Evolutionary conservation across 192 early-diverging fungal genomes (phyloP).

Genomic region (Chytriomyces hyalinus): DNA sequence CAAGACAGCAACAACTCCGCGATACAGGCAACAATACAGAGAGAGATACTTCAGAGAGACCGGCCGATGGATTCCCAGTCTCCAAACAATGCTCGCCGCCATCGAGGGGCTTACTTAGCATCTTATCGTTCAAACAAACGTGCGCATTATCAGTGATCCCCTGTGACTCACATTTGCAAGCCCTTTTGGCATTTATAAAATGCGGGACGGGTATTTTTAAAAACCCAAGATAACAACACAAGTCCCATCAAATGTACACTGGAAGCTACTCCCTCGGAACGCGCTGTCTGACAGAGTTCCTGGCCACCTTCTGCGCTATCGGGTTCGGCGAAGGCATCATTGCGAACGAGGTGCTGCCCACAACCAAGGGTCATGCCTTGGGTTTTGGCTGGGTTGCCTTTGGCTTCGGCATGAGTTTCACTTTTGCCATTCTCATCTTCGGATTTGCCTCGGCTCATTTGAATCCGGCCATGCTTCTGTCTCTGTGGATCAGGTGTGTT

Average conservation of each 20-base stretch:
- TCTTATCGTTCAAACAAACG: too few relatives aligned
- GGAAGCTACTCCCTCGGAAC: conserved; percentile 31
- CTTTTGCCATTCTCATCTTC: conserved; percentile 39
- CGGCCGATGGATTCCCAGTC: too few relatives aligned
- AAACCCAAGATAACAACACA: not conserved
- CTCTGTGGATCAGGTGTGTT: conserved; percentile 31
- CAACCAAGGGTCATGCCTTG: conserved; percentile 41
- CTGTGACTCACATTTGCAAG: too few relatives aligned
- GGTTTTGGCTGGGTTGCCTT: conserved; percentile 39
- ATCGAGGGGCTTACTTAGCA: too few relatives aligned
- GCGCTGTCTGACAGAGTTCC: conserved; percentile 37
- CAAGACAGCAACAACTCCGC: too few relatives aligned
- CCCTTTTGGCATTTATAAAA: too few relatives aligned
- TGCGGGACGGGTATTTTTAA: too few relatives aligned
- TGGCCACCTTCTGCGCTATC: conserved; percentile 33
- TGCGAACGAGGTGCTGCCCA: conserved; percentile 41
- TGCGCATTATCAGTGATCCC: too few relatives aligned
- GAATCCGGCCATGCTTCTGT: conserved; percentile 36
- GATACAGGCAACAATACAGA: too few relatives aligned
- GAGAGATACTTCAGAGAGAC: too few relatives aligned
- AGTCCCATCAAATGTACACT: conserved; percentile 14
- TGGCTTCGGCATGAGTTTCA: conserved; percentile 38
- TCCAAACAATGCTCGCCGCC: too few relatives aligned
- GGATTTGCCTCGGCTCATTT: conserved; percentile 36
- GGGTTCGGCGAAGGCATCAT: conserved; percentile 24